Evolutionary conservation across 257 asterid genomes (phyloP).

Genomic region (Solanum appendiculatum): DNA sequence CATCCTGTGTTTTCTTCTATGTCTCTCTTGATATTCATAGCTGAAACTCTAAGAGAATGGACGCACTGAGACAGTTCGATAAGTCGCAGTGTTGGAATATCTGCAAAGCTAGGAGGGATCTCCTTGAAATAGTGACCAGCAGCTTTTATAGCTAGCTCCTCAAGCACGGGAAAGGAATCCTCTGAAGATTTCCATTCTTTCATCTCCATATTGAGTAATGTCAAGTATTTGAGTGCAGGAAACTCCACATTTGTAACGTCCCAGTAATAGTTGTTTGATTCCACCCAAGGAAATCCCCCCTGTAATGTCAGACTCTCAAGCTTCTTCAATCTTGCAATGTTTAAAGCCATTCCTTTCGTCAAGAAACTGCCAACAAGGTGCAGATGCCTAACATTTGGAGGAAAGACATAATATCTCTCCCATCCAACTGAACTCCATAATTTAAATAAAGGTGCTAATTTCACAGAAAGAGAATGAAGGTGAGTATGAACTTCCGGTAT

Average conservation of each 20-base stretch:
- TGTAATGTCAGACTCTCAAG: neutral
- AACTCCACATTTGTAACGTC: neutral
- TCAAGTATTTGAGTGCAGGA: neutral
- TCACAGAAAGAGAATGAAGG: neutral
- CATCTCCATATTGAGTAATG: accelerated
- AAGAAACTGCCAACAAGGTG: neutral
- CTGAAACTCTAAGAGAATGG: no score
- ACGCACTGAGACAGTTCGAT: no score
- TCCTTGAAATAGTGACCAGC: neutral
- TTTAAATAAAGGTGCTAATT: neutral
- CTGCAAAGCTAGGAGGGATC: neutral
- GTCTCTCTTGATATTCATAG: no score
- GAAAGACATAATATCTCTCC: neutral
- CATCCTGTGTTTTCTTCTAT: no score
- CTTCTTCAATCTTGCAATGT: neutral
- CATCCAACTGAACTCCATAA: neutral
- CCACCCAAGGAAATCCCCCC: neutral
- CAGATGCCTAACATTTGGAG: neutral
- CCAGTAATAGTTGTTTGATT: neutral
- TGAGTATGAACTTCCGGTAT: neutral
- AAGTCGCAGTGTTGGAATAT: no score
- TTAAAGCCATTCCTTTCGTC: neutral
- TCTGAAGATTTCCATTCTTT: neutral
- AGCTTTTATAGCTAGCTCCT: neutral
- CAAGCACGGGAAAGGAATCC: neutral